Percentiles rank a stretch among this genome's conserved stretches.
phyloP scores from a whole-genome alignment of 2,329 filamentous ascomycete species.

The Phialophora verrucosa region DNA sequence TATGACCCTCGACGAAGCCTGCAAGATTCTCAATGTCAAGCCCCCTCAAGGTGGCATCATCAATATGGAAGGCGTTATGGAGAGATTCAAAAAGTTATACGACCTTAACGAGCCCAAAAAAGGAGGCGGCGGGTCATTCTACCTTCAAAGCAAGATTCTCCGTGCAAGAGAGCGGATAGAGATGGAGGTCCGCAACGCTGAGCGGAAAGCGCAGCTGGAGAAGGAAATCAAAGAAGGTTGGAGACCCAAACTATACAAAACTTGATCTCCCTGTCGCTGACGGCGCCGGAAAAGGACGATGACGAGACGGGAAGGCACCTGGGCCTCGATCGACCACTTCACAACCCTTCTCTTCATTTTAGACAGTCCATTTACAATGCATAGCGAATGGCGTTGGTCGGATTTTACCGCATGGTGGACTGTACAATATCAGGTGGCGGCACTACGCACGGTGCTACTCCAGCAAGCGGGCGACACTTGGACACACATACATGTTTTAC shows the following conservation, averaged over 20 bases:
- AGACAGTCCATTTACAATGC: constrained; percentile 23
- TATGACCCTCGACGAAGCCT: constrained; percentile 94
- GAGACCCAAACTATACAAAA: constrained; percentile 95
- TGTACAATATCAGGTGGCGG: constrained; percentile 30
- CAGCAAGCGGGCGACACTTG: constrained; percentile 10
- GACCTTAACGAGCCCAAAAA: constrained; percentile 94
- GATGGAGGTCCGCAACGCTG: constrained; percentile 75
- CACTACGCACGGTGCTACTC: not conserved
- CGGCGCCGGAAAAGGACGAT: constrained; percentile 37
- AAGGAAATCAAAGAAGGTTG: constrained; percentile 83
- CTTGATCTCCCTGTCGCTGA: constrained; percentile 59
- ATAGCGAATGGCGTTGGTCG: constrained; percentile 38
- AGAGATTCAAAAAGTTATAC: constrained; percentile 92
- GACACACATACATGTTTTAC: constrained; percentile 7
- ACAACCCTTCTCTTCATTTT: constrained; percentile 15
- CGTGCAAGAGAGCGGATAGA: constrained; percentile 91
- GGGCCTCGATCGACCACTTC: constrained; percentile 5
- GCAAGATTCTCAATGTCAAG: constrained; percentile 95
- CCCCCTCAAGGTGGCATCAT: constrained; percentile 78
- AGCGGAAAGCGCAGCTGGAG: constrained; percentile 74
- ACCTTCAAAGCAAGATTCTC: constrained; percentile 95
- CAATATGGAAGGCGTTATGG: constrained; percentile 78
- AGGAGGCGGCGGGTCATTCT: constrained; percentile 81
- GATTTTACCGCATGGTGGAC: constrained; percentile 6
- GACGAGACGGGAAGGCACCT: constrained; percentile 25